These are phyloP conservation scores for Cladobotryum mycophilum DNA, from an alignment of 2,329 filamentous ascomycete genomes.

Conservation along the genomic window DNA sequence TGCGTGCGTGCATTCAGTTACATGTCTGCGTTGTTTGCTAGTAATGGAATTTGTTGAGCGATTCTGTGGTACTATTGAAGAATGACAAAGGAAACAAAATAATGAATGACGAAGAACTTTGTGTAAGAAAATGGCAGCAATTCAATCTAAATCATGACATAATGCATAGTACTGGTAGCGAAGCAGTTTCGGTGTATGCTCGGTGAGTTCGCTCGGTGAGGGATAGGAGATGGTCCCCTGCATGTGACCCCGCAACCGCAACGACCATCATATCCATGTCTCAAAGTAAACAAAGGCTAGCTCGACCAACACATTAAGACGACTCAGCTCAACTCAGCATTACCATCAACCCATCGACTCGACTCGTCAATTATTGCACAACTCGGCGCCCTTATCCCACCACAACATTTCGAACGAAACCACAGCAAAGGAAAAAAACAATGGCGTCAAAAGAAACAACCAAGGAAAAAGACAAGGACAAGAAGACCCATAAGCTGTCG, in stretches of 20 bases:
- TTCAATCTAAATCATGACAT: no score
- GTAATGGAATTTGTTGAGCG: no score
- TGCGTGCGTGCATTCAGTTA: no score
- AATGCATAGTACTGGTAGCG: no score
- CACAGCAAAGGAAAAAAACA: background rate
- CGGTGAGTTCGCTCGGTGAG: background rate
- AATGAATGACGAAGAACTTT: no score
- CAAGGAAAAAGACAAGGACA: slow-evolving; percentile 48
- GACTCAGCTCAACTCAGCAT: no score
- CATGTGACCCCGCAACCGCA: background rate
- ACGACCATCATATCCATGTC: background rate
- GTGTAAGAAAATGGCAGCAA: no score
- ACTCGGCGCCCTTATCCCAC: background rate
- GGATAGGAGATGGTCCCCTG: background rate
- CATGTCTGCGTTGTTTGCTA: no score
- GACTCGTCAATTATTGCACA: background rate
- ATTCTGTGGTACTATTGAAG: no score
- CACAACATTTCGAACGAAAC: background rate
- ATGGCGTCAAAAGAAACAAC: slow-evolving; percentile 29
- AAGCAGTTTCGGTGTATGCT: background rate
- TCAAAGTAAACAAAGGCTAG: slow-evolving; percentile 1
- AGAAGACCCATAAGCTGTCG: slow-evolving; percentile 91
- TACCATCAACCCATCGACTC: no score
- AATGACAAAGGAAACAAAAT: no score
- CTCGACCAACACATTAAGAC: no score